Evolutionary conservation across 768 basidiomycete species (phyloP).

Genomic region (Tulasnella sp.): DNA sequence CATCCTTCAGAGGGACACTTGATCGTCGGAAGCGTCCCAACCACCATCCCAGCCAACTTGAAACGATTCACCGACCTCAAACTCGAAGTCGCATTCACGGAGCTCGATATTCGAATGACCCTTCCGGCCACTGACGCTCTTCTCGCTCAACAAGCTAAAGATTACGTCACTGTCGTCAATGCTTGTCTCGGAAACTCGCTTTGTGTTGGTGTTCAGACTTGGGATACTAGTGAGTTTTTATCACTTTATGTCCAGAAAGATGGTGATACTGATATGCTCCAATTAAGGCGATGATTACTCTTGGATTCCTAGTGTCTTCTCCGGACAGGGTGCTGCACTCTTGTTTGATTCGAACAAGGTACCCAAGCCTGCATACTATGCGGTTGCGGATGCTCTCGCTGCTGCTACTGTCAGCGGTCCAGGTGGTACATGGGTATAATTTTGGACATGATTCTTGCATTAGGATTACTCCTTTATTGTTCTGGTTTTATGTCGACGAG

Average conservation of each 20-base stretch:
- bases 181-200: slow-evolving; percentile 35
- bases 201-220: slow-evolving; percentile 23
- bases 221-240: slow-evolving; percentile 35
- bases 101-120: slow-evolving; percentile 51
- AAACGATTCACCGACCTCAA: slow-evolving; percentile 44
- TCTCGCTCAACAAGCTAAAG: slow-evolving; percentile 41
- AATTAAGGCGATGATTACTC: slow-evolving; percentile 21
- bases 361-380: slow-evolving; percentile 17
- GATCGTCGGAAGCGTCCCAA: slow-evolving; percentile 6
- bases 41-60: slow-evolving; percentile 33
- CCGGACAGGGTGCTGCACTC: slow-evolving; percentile 20
- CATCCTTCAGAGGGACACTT: slow-evolving; percentile 6
- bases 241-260: not conserved
- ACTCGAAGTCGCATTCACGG: slow-evolving; percentile 55
- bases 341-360: slow-evolving; percentile 14
- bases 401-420: slow-evolving; percentile 7
- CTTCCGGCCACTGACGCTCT: slow-evolving; percentile 38
- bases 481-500: too few relatives aligned
- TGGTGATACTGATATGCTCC: not conserved
- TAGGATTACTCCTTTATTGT: too few relatives aligned
- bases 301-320: slow-evolving; percentile 27
- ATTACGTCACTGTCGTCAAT: slow-evolving; percentile 43
- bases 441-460: too few relatives aligned
- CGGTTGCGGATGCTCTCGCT: slow-evolving; percentile 13
- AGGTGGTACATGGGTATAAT: too few relatives aligned